phyloP scores from a whole-genome alignment of 257 asterid species.

The Jacaranda mimosifolia region DNA sequence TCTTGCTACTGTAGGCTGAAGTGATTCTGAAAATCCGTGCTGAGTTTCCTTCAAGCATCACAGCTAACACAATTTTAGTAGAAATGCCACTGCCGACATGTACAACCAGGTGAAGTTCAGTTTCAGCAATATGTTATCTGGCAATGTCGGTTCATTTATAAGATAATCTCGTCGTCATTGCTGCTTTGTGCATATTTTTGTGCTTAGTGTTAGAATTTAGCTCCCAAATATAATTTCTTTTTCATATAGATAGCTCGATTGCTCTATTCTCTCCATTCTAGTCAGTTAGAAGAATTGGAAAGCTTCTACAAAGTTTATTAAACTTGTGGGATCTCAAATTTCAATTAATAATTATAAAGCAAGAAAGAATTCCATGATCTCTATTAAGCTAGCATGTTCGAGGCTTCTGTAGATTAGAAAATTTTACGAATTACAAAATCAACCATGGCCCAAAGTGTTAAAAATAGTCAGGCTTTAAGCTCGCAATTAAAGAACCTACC shows the following conservation, averaged over 20 bases:
- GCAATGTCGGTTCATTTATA: slow-evolving; percentile 3
- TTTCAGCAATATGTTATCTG: slow-evolving; percentile 32
- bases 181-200: slow-evolving; percentile 22
- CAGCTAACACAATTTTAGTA: slow-evolving; percentile 86
- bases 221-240: background rate
- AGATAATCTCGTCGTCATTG: background rate
- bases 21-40: slow-evolving; percentile 95
- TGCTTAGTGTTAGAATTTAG: slow-evolving; percentile 23
- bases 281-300: slow-evolving; percentile 8
- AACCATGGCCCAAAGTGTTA: slow-evolving; percentile 14
- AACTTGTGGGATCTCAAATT: slow-evolving; percentile 4
- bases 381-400: background rate
- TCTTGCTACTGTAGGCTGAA: slow-evolving; percentile 76
- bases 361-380: background rate
- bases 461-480: slow-evolving; percentile 14
- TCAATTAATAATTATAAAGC: slow-evolving; percentile 1
- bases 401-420: background rate
- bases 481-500: background rate
- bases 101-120: slow-evolving; percentile 74
- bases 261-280: slow-evolving; percentile 9
- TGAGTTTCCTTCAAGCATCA: slow-evolving; percentile 84
- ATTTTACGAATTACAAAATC: background rate
- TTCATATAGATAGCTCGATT: background rate
- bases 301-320: slow-evolving; percentile 1
- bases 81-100: slow-evolving; percentile 97